phyloP scores from a whole-genome alignment of 306 rosid genomes.

The Cucurbita ficifolia region DNA sequence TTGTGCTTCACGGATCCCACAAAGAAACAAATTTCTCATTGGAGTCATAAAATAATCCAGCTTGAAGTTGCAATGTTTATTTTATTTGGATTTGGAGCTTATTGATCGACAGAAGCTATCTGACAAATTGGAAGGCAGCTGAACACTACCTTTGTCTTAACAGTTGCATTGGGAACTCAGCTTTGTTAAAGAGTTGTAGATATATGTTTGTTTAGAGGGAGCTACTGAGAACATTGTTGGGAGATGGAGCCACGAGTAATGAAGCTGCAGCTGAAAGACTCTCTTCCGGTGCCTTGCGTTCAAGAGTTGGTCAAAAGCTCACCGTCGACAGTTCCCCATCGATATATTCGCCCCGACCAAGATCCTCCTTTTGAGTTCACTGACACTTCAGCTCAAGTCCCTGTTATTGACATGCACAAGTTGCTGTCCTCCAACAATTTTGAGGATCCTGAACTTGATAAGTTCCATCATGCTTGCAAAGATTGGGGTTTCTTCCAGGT shows the following conservation, averaged over 20 bases:
- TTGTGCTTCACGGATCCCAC: not conserved
- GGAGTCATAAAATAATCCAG: not conserved
- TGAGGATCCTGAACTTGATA: slow-evolving; percentile 16
- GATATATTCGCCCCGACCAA: slow-evolving; percentile 17
- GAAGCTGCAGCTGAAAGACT: not conserved
- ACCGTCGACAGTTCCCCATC: slow-evolving; percentile 13
- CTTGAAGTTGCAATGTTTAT: not conserved
- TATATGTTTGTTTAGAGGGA: not conserved
- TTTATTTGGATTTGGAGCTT: not conserved
- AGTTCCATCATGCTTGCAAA: slow-evolving; percentile 27
- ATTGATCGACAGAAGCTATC: not conserved
- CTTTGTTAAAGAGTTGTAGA: not conserved
- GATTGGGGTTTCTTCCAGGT: slow-evolving; percentile 52
- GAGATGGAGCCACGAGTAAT: not conserved
- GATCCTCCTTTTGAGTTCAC: slow-evolving; percentile 12
- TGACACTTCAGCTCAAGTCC: slow-evolving; percentile 16
- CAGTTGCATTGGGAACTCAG: not conserved
- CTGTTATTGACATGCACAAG: slow-evolving; percentile 25
- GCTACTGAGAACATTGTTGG: not conserved
- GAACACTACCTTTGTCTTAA: not conserved
- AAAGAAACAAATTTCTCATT: not conserved
- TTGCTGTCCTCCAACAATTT: slow-evolving; percentile 12
- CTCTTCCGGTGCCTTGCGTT: slow-evolving; percentile 18
- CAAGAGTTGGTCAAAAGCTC: slow-evolving; percentile 14
- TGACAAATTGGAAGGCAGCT: not conserved